phyloP scores from a whole-genome alignment of 768 basidiomycete species.

The Trametes cingulata region DNA sequence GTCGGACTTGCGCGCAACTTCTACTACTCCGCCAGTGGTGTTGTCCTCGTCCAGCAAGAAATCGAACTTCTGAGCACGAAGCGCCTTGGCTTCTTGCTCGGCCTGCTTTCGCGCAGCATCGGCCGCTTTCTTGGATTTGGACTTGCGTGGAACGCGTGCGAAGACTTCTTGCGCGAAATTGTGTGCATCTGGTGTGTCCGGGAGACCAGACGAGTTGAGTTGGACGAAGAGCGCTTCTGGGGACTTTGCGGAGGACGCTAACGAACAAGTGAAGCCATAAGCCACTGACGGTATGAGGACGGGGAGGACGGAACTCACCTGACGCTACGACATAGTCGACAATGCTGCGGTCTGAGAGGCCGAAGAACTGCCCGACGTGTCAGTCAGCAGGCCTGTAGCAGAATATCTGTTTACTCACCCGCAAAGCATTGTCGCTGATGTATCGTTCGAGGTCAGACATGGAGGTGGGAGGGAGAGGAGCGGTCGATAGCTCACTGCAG shows the following conservation, averaged over 20 bases:
- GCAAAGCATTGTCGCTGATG: slow-evolving; percentile 76
- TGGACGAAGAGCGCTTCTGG: slow-evolving; percentile 76
- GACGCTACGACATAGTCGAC: slow-evolving; percentile 87
- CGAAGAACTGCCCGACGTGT: slow-evolving; percentile 62
- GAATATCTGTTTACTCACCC: slow-evolving; percentile 43
- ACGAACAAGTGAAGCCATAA: slow-evolving; percentile 1
- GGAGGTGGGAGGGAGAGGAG: not conserved
- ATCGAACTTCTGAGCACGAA: slow-evolving; percentile 73
- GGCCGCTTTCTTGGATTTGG: slow-evolving; percentile 61
- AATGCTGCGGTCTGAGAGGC: slow-evolving; percentile 79
- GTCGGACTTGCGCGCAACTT: slow-evolving; percentile 38
- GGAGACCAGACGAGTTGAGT: slow-evolving; percentile 76
- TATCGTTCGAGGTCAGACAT: slow-evolving; percentile 73
- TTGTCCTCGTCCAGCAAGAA: slow-evolving; percentile 83
- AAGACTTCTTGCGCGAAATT: slow-evolving; percentile 79
- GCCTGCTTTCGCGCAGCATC: slow-evolving; percentile 59
- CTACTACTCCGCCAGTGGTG: slow-evolving; percentile 39
- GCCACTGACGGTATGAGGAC: slow-evolving; percentile 9
- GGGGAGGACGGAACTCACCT: slow-evolving; percentile 44
- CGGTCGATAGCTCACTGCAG: not conserved
- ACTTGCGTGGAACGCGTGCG: slow-evolving; percentile 73
- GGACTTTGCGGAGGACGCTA: slow-evolving; percentile 85
- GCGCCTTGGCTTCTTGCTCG: slow-evolving; percentile 71
- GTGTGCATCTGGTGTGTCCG: slow-evolving; percentile 78
- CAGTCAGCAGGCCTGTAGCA: not conserved